phyloP scores from a whole-genome alignment of 2,329 filamentous ascomycete genomes.

The Fusarium phyllophilum region DNA sequence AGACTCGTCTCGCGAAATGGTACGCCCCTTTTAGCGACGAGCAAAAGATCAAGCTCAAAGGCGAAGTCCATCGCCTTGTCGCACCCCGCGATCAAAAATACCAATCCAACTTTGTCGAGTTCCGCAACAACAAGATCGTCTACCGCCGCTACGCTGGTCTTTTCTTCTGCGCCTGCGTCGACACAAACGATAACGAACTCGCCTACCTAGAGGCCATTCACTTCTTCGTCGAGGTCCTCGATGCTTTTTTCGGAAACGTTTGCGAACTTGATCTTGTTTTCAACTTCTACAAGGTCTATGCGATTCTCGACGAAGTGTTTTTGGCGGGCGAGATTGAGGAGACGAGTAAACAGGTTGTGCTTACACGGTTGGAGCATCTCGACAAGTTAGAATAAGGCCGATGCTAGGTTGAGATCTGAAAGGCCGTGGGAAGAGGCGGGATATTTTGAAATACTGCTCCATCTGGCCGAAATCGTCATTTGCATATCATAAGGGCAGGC shows the following conservation, averaged over 20 bases:
- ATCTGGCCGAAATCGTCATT: slow-evolving; percentile 1
- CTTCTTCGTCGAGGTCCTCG: slow-evolving; percentile 98
- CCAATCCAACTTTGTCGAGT: slow-evolving; percentile 99
- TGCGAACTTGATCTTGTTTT: slow-evolving; percentile 94
- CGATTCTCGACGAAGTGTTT: slow-evolving; percentile 98
- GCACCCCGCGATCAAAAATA: slow-evolving; percentile 98
- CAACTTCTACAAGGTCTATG: slow-evolving; percentile 91
- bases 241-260: slow-evolving; percentile 98
- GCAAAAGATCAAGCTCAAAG: slow-evolving; percentile 98
- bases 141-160: slow-evolving; percentile 97
- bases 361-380: slow-evolving; percentile 92
- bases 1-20: slow-evolving; percentile 98
- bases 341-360: slow-evolving; percentile 96
- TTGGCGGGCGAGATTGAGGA: slow-evolving; percentile 98
- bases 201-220: slow-evolving; percentile 97
- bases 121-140: slow-evolving; percentile 93
- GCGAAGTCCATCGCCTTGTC: slow-evolving; percentile 97
- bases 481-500: slow-evolving; percentile 29
- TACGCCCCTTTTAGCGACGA: slow-evolving; percentile 98
- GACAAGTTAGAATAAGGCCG: slow-evolving; percentile 85
- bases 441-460: not conserved
- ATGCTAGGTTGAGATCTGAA: not conserved
- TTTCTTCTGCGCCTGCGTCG: slow-evolving; percentile 99
- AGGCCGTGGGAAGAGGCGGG: not conserved
- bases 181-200: slow-evolving; percentile 98